Evolutionary conservation across 352 stramenopile species (phyloP).

Genomic region (Globisporangium perplexum): DNA sequence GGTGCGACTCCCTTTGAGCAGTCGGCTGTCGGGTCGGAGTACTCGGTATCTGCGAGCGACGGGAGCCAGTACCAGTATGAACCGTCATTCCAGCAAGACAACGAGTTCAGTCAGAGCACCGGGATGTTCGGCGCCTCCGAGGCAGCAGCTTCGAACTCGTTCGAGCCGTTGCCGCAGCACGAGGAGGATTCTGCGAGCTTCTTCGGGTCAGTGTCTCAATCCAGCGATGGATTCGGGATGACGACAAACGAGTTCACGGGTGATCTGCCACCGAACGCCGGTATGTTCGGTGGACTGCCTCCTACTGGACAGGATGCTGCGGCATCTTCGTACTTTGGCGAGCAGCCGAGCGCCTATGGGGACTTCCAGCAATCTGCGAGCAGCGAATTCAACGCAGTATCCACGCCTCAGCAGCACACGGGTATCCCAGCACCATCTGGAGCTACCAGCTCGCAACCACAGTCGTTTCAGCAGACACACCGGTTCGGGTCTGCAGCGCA

Average conservation of each 20-base stretch:
- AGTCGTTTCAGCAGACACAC: not conserved
- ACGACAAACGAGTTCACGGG: conserved; percentile 6
- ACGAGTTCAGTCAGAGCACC: not conserved
- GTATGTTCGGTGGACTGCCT: conserved; percentile 5
- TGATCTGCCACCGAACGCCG: not conserved
- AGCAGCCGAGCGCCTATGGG: conserved; percentile 13
- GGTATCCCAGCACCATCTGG: not conserved
- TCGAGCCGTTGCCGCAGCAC: not conserved
- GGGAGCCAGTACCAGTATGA: not conserved
- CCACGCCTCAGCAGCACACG: conserved; percentile 29
- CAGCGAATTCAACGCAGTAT: conserved; percentile 8
- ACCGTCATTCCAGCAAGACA: conserved; percentile 1
- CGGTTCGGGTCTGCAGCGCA: not conserved
- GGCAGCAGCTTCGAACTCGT: not conserved
- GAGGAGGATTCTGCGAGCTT: conserved; percentile 7
- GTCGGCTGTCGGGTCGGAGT: conserved; percentile 2
- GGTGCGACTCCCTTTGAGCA: conserved; percentile 2
- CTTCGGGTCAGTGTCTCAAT: conserved; percentile 7
- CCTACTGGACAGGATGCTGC: conserved; percentile 4
- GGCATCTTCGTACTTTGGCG: conserved; percentile 10
- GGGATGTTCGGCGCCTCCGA: not conserved
- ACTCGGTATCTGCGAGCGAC: not conserved
- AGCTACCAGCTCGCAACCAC: not conserved
- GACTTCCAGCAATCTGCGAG: conserved; percentile 18
- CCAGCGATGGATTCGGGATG: conserved; percentile 6